These are phyloP conservation scores for Leishmania major DNA, from an alignment of 208 protist genomes.

Conservation along the genomic window DNA sequence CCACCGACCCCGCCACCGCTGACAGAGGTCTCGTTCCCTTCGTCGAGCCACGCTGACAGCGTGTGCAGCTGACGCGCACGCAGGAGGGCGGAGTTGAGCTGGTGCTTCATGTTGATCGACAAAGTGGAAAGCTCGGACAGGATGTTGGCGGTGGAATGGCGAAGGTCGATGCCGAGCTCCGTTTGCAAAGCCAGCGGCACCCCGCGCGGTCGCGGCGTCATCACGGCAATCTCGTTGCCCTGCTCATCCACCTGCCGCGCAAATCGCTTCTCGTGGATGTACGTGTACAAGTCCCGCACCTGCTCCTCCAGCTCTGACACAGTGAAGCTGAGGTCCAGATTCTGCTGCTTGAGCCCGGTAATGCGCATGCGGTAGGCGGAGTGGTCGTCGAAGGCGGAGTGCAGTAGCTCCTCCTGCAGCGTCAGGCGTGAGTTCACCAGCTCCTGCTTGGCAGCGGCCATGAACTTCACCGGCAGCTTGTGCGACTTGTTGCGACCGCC, in stretches of 20 bases:
- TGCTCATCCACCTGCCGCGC: slow-evolving; percentile 21
- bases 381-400: slow-evolving; percentile 75
- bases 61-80: slow-evolving; percentile 54
- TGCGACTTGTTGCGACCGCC: neutral
- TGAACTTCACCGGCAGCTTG: slow-evolving; percentile 52
- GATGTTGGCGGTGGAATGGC: slow-evolving; percentile 60
- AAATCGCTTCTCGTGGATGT: slow-evolving; percentile 81
- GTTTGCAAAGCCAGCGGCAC: slow-evolving; percentile 73
- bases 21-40: slow-evolving; percentile 17
- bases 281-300: slow-evolving; percentile 55
- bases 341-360: slow-evolving; percentile 53
- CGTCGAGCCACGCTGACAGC: slow-evolving; percentile 58
- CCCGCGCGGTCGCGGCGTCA: slow-evolving; percentile 74
- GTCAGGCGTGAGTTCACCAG: slow-evolving; percentile 64
- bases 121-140: slow-evolving; percentile 63
- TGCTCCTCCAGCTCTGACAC: slow-evolving; percentile 44
- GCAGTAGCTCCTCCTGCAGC: slow-evolving; percentile 63
- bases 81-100: slow-evolving; percentile 71
- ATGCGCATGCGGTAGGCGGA: slow-evolving; percentile 69
- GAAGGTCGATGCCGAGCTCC: slow-evolving; percentile 76
- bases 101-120: slow-evolving; percentile 79
- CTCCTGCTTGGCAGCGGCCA: slow-evolving; percentile 58
- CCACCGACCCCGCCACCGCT: slow-evolving; percentile 30
- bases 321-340: slow-evolving; percentile 44
- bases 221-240: slow-evolving; percentile 19